A percentile compares a stretch with the other conserved stretches of the same genome.
These are phyloP conservation scores for Schrenkiella parvula DNA, from an alignment of 345 rosid species.

Conservation along the genomic window DNA sequence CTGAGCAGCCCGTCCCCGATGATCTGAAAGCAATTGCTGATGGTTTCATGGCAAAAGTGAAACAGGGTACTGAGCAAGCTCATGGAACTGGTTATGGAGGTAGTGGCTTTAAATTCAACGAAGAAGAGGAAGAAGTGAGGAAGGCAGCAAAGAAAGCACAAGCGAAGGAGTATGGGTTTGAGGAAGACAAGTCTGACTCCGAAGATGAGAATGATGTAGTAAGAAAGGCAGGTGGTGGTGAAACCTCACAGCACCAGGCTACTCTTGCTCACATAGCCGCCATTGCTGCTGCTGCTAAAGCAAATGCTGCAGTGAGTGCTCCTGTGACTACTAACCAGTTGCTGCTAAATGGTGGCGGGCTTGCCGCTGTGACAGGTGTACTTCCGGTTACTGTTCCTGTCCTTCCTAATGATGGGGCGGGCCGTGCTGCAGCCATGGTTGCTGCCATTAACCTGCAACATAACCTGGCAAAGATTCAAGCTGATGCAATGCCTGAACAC, in stretches of 20 bases:
- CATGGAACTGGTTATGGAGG: conserved; percentile 99
- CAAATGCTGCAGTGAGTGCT: conserved; percentile 29
- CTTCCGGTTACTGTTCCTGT: conserved; percentile 45
- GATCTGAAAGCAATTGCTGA: conserved; percentile 87
- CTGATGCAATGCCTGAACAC: conserved; percentile 96
- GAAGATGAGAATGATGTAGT: conserved; percentile 94
- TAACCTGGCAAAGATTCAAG: conserved; percentile 89
- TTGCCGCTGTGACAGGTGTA: conserved; percentile 41
- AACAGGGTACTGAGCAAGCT: conserved; percentile 91
- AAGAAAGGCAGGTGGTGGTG: conserved; percentile 77
- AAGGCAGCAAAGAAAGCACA: conserved; percentile 95
- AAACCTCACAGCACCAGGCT: conserved; percentile 76
- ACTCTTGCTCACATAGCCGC: conserved; percentile 69
- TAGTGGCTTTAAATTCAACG: conserved; percentile 95
- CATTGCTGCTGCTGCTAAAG: conserved; percentile 63
- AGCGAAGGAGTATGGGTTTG: conserved; percentile 93
- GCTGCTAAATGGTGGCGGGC: conserved; percentile 44
- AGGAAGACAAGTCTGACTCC: conserved; percentile 93
- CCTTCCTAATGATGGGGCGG: conserved; percentile 61
- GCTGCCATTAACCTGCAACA: conserved; percentile 89
- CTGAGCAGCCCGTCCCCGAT: conserved; percentile 92
- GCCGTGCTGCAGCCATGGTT: conserved; percentile 83
- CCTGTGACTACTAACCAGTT: conserved; percentile 39
- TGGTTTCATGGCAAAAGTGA: conserved; percentile 87
- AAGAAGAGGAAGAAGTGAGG: conserved; percentile 95